A percentile compares a stretch with the other conserved stretches of the same genome.
Evolutionary conservation across 495 filamentous ascomycete species (phyloP).

Genomic region (Xylaria telfairii): DNA sequence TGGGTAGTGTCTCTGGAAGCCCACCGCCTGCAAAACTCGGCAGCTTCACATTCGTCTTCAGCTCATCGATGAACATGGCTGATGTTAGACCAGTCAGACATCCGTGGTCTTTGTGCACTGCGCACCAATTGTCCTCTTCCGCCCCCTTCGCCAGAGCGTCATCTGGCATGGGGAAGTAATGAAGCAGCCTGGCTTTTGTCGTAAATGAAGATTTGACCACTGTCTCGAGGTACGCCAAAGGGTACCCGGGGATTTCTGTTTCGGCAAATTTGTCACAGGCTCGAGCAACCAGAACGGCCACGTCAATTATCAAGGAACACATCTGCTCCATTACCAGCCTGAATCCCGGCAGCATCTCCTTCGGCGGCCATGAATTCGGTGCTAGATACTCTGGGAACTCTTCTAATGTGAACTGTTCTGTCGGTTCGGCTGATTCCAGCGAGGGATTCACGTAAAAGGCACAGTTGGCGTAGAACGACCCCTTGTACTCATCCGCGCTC

Average conservation of each 20-base stretch:
- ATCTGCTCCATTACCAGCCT: conserved; percentile 72
- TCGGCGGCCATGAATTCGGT: conserved; percentile 83
- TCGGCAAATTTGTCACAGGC: conserved; percentile 88
- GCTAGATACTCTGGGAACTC: conserved; percentile 64
- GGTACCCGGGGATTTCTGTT: conserved; percentile 76
- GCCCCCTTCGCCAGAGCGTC: conserved; percentile 32
- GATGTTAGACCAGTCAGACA: conserved; percentile 93
- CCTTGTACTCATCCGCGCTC: conserved; percentile 90
- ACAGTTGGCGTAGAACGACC: conserved; percentile 96
- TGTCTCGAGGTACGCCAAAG: conserved; percentile 77
- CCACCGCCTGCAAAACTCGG: conserved; percentile 39
- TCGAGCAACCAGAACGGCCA: conserved; percentile 80
- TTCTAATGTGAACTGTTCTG: conserved; percentile 62
- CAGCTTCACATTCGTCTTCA: conserved; percentile 50
- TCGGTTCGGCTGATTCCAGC: conserved; percentile 64
- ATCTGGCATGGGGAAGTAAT: conserved; percentile 80
- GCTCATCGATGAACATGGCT: conserved; percentile 94
- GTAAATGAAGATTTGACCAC: conserved; percentile 85
- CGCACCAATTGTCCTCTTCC: conserved; percentile 94
- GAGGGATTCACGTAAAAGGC: conserved; percentile 80
- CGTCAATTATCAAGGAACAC: conserved; percentile 85
- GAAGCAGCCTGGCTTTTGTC: conserved; percentile 89
- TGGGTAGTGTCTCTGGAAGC: conserved; percentile 44
- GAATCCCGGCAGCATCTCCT: conserved; percentile 74
- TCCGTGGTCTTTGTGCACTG: conserved; percentile 91